phyloP scores from a whole-genome alignment of 345 rosid species.

The Triadica sebifera region DNA sequence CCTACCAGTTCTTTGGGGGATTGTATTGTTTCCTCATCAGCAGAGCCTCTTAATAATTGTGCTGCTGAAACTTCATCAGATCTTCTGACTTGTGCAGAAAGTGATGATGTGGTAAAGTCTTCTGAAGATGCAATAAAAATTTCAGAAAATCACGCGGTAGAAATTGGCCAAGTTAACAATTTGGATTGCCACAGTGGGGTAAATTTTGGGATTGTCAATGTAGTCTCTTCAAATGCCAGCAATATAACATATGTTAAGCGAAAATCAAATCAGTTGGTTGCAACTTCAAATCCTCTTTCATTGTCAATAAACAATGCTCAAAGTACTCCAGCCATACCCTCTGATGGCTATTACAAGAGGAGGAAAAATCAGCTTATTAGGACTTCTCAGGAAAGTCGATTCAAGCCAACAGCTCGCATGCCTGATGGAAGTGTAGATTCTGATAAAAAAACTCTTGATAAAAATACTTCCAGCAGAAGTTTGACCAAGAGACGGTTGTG shows the following conservation, averaged over 20 bases:
- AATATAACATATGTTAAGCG: slow-evolving; percentile 62
- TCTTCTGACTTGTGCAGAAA: slow-evolving; percentile 41
- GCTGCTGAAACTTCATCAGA: slow-evolving; percentile 40
- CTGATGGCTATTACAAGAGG: slow-evolving; percentile 80
- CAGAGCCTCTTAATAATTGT: slow-evolving; percentile 39
- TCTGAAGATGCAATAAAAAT: slow-evolving; percentile 36
- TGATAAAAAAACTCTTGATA: slow-evolving; percentile 37
- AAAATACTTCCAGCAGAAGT: slow-evolving; percentile 38
- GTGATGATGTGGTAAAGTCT: slow-evolving; percentile 35
- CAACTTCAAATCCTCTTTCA: slow-evolving; percentile 46
- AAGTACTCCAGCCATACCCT: slow-evolving; percentile 34
- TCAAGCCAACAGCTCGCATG: slow-evolving; percentile 26
- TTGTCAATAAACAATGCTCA: slow-evolving; percentile 31
- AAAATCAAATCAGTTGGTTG: slow-evolving; percentile 84
- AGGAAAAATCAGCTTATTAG: slow-evolving; percentile 80
- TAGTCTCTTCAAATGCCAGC: slow-evolving; percentile 40
- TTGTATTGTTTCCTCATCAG: slow-evolving; percentile 33
- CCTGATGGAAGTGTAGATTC: slow-evolving; percentile 38
- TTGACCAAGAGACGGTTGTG: slow-evolving; percentile 40
- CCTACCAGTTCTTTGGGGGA: slow-evolving; percentile 34
- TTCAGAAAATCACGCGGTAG: slow-evolving; percentile 37
- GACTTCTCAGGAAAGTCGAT: slow-evolving; percentile 46
- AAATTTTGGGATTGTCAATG: slow-evolving; percentile 27
- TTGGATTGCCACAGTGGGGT: slow-evolving; percentile 39
- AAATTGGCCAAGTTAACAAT: slow-evolving; percentile 37